phyloP scores from a whole-genome alignment of 495 filamentous ascomycete genomes.

The Daldinia grandis region DNA sequence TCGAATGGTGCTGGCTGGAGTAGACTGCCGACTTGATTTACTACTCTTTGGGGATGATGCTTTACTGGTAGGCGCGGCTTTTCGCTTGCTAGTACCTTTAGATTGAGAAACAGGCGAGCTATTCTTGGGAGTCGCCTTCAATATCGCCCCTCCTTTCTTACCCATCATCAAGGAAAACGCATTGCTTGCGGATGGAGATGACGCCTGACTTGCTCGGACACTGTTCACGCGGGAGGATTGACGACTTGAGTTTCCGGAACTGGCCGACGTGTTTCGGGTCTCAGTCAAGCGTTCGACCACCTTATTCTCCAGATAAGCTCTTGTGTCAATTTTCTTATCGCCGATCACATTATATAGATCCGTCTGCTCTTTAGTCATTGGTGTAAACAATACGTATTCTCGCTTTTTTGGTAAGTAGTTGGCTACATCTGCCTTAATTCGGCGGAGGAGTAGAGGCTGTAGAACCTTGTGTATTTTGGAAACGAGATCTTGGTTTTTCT shows the following conservation, averaged over 20 bases:
- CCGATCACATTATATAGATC: conserved; percentile 89
- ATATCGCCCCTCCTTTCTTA: conserved; percentile 41
- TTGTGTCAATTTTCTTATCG: conserved; percentile 73
- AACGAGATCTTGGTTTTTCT: conserved; percentile 83
- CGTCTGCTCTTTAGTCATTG: conserved; percentile 84
- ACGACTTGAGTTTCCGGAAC: conserved; percentile 47
- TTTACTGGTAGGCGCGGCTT: conserved; percentile 46
- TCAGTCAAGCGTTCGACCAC: conserved; percentile 73
- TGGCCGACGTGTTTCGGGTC: conserved; percentile 48
- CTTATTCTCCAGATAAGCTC: conserved; percentile 84
- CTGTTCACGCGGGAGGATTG: conserved; percentile 51
- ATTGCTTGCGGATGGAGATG: conserved; percentile 45
- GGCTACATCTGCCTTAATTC: conserved; percentile 94
- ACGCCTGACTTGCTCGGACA: conserved; percentile 18
- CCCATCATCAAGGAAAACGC: conserved; percentile 61
- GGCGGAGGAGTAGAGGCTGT: conserved; percentile 87
- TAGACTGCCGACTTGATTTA: conserved; percentile 75
- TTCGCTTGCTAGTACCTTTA: conserved; percentile 55
- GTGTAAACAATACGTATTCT: conserved; percentile 94
- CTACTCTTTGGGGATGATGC: conserved; percentile 66
- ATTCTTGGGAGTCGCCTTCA: conserved; percentile 35
- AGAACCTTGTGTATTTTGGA: conserved; percentile 90
- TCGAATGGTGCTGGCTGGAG: conserved; percentile 65
- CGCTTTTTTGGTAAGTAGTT: conserved; percentile 90
- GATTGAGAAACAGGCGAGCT: conserved; percentile 27